phyloP scores from a whole-genome alignment of 2,329 filamentous ascomycete genomes.

The Talaromyces sp. region DNA sequence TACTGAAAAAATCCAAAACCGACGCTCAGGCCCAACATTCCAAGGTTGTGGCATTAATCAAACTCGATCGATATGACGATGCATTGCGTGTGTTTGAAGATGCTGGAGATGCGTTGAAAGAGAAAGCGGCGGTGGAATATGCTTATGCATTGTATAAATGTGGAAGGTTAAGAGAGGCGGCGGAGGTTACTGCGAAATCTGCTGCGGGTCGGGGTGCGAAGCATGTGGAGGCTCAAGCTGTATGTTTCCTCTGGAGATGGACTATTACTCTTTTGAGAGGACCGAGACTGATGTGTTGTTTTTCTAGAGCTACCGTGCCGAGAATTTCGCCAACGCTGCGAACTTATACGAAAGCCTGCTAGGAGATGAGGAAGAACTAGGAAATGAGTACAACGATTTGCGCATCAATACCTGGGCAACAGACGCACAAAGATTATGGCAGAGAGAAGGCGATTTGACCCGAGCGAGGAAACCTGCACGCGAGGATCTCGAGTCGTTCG shows the following conservation, averaged over 20 bases:
- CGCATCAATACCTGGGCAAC: conserved; percentile 62
- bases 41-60: conserved; percentile 60
- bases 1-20: conserved; percentile 57
- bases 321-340: conserved; percentile 57
- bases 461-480: conserved; percentile 54
- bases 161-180: conserved; percentile 56
- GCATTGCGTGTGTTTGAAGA: conserved; percentile 57
- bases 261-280: neutral
- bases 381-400: conserved; percentile 59
- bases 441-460: conserved; percentile 51
- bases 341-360: conserved; percentile 55
- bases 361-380: conserved; percentile 37
- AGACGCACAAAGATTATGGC: conserved; percentile 63
- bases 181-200: conserved; percentile 48
- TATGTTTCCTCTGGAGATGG: conserved; percentile 33
- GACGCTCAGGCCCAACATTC: conserved; percentile 59
- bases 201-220: conserved; percentile 51
- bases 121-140: conserved; percentile 58
- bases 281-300: neutral
- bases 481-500: conserved; percentile 63
- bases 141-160: conserved; percentile 64
- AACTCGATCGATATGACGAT: conserved; percentile 64
- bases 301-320: conserved; percentile 53
- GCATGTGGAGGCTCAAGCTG: conserved; percentile 63
- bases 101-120: conserved; percentile 54